Evolutionary conservation across 495 filamentous ascomycete genomes (phyloP), one percentile per base, ranked within the genome.

Genomic region (Penicillium canescens): DNA sequence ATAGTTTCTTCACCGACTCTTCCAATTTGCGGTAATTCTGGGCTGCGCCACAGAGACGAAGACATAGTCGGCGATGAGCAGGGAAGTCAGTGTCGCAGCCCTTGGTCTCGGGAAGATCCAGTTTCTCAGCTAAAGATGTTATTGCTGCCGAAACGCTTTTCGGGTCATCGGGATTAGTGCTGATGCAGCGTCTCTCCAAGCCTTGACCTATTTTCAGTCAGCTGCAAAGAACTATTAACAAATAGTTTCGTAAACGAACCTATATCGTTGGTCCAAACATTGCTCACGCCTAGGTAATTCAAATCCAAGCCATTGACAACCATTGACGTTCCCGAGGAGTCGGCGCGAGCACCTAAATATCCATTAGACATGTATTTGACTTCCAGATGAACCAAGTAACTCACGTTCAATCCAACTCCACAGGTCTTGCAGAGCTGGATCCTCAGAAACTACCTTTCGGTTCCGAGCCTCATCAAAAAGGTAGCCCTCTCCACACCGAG

Each of bases 231-330:
- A 33, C 23, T 5, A 3, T 40, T 16, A 14, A 34, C 5, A 24
- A 7, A 3, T 9, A 3, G 20, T 6, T 4, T 21, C 41, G 33
- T 20, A 26, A 36, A 55, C 77, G 42, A 65, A 86, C 89, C 85
- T 44, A 91, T 66, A 34, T 89, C 78, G 60, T 89, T 87, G 28
- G 73, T 86, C 92, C 92, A 97, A 13, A 96, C 81, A 35, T 80
- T 81, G 48, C 81, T 76, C 38, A 98, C 85, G 3, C 94, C 94
- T 63, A 96, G 67, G 66, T 91, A 98, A 60, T 86, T 91, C 37
- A 96, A 67, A 59, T 97, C 94, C 6, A 96, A 68, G 2, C 80
- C 76, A 37, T 84, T 78, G n/a, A 81, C 72, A 40, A 89, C 78
- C 90, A 96, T 93, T 4, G 85, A 83, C 35, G 84, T 81, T 43